Percentiles rank a stretch among this genome's conserved stretches.
Evolutionary conservation across 2,329 filamentous ascomycete species (phyloP).

Genomic region (Penicillium nordicum): DNA sequence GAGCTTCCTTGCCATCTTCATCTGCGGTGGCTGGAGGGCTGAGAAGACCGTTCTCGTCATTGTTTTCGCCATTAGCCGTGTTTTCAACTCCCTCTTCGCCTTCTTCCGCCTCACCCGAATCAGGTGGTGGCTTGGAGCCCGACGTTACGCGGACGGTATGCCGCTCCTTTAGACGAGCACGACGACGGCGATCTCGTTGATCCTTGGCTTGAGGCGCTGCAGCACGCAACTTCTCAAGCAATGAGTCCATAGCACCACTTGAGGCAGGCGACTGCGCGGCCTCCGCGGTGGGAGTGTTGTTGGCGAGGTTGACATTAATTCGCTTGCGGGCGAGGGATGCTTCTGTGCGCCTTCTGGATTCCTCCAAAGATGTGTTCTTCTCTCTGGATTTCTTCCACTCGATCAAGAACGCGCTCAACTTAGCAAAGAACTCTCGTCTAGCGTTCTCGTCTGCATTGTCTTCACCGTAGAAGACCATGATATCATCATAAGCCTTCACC

Average conservation of each 20-base stretch:
- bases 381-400: constrained; percentile 97
- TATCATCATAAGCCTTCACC: constrained; percentile 85
- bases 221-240: constrained; percentile 90
- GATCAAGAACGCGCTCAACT: constrained; percentile 81
- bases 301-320: constrained; percentile 61
- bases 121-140: constrained; percentile 83
- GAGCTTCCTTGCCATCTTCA: constrained; percentile 32
- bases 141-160: constrained; percentile 88
- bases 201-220: constrained; percentile 87
- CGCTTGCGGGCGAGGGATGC: constrained; percentile 86
- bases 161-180: constrained; percentile 82
- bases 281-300: constrained; percentile 48
- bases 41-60: constrained; percentile 39
- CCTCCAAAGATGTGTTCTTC: constrained; percentile 84
- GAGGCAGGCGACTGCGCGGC: constrained; percentile 63
- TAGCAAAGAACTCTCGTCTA: constrained; percentile 91
- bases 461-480: constrained; percentile 95
- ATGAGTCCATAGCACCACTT: constrained; percentile 90
- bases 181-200: constrained; percentile 80
- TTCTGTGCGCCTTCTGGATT: constrained; percentile 79
- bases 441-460: constrained; percentile 88
- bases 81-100: constrained; percentile 53
- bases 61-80: constrained; percentile 38
- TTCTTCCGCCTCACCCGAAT: constrained; percentile 56
- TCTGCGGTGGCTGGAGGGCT: constrained; percentile 49